Evolutionary conservation across 805 yeast species (phyloP).

Genomic region (Myxozyma geophila): DNA sequence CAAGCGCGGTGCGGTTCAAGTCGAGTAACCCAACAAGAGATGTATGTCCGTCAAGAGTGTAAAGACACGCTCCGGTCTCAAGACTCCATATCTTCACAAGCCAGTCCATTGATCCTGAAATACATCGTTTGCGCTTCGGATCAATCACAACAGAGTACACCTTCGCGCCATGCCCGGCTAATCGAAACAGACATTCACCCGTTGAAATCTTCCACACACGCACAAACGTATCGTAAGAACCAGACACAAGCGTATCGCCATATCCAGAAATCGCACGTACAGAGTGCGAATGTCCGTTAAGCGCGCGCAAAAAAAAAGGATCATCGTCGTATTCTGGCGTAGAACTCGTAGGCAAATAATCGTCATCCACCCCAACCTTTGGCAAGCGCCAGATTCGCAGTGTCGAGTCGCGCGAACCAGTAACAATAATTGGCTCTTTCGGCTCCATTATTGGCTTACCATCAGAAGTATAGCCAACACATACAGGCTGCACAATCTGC

Average conservation of each 20-base stretch:
- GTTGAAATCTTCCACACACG: constrained; percentile 89
- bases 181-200: constrained; percentile 70
- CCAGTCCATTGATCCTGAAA: constrained; percentile 90
- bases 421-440: constrained; percentile 69
- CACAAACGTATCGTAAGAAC: constrained; percentile 87
- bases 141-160: constrained; percentile 90
- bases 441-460: constrained; percentile 65
- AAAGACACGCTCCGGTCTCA: constrained; percentile 68
- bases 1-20: constrained; percentile 72
- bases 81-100: constrained; percentile 90
- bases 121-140: constrained; percentile 73
- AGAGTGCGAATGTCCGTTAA: constrained; percentile 76
- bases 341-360: constrained; percentile 15
- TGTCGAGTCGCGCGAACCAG: constrained; percentile 91
- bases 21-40: constrained; percentile 87
- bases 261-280: constrained; percentile 88
- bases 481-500: constrained; percentile 51
- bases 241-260: constrained; percentile 82
- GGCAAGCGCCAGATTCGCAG: constrained; percentile 94
- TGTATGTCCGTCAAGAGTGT: constrained; percentile 82
- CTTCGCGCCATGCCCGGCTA: constrained; percentile 82
- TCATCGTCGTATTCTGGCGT: constrained; percentile 27
- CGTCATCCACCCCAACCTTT: constrained; percentile 26
- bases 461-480: constrained; percentile 57
- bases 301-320: constrained; percentile 69